Evolutionary conservation across 768 basidiomycete species (phyloP).

Genomic region (Amanita rubescens): DNA sequence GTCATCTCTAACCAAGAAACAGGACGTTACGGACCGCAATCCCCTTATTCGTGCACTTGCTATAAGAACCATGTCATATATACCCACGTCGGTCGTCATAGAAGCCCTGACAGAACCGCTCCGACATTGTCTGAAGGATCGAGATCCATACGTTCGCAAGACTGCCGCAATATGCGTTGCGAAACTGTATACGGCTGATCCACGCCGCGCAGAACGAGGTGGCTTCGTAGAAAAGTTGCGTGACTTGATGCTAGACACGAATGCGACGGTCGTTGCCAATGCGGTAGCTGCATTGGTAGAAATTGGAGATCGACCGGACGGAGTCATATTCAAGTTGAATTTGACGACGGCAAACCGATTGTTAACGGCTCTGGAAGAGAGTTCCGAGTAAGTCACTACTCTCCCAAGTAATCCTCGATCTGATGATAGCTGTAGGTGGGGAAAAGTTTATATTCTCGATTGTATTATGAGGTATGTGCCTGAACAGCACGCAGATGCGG

Average conservation of each 20-base stretch:
- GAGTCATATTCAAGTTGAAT: slow-evolving; percentile 89
- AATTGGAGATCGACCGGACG: slow-evolving; percentile 91
- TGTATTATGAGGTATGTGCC: slow-evolving; percentile 93
- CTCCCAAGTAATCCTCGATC: slow-evolving; percentile 6
- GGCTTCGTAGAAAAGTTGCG: slow-evolving; percentile 89
- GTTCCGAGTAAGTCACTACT: slow-evolving; percentile 77
- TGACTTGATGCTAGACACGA: slow-evolving; percentile 86
- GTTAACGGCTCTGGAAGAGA: slow-evolving; percentile 86
- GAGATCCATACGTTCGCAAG: slow-evolving; percentile 97
- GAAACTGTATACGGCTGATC: slow-evolving; percentile 88
- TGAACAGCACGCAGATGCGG: slow-evolving; percentile 78
- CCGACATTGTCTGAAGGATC: slow-evolving; percentile 86
- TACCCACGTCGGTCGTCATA: slow-evolving; percentile 84
- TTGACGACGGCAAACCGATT: slow-evolving; percentile 83
- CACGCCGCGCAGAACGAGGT: slow-evolving; percentile 76
- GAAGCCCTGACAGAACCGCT: slow-evolving; percentile 85
- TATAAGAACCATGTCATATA: slow-evolving; percentile 99
- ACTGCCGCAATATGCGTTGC: slow-evolving; percentile 97
- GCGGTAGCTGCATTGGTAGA: slow-evolving; percentile 96
- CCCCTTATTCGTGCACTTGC: slow-evolving; percentile 95
- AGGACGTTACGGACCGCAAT: slow-evolving; percentile 96
- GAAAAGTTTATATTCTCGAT: slow-evolving; percentile 97
- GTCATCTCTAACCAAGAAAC: slow-evolving; percentile 7
- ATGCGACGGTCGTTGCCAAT: slow-evolving; percentile 96
- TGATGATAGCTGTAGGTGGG: slow-evolving; percentile 63